These are phyloP conservation scores for Mycena rosella DNA, from an alignment of 768 basidiomycete species.

Conservation along the genomic window DNA sequence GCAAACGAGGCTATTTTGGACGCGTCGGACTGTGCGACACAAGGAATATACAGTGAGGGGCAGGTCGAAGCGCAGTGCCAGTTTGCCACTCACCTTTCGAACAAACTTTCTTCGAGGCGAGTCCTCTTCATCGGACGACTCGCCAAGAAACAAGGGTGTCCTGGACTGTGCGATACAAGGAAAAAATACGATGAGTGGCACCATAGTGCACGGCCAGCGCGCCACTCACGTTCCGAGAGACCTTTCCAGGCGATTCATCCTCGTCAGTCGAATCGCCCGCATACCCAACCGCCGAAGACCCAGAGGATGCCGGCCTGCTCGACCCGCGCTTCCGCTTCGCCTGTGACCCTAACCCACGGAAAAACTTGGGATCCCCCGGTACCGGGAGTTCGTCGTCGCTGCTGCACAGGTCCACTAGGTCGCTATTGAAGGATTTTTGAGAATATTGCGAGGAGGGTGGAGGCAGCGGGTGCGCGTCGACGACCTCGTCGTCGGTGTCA, in stretches of 20 bases:
- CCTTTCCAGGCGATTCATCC: constrained; percentile 28
- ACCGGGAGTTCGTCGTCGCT: constrained; percentile 31
- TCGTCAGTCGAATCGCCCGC: constrained; percentile 4
- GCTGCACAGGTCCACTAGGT: constrained; percentile 9
- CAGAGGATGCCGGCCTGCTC: background rate
- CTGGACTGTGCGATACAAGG: no score
- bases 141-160: no score
- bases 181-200: no score
- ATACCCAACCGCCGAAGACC: background rate
- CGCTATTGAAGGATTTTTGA: background rate
- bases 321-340: constrained; percentile 33
- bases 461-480: constrained; percentile 15
- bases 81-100: constrained; percentile 29
- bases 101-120: constrained; percentile 29
- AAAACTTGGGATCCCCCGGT: constrained; percentile 11
- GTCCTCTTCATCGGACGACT: constrained; percentile 15
- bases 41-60: no score
- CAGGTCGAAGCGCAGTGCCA: background rate
- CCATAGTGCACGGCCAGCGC: no score
- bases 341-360: background rate
- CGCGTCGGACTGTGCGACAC: no score
- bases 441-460: constrained; percentile 19
- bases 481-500: constrained; percentile 35
- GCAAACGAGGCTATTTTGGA: no score
- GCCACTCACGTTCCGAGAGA: constrained; percentile 29